Evolutionary conservation across 139 green algal genomes (phyloP).

Genomic region (Coccomyxa sp.): DNA sequence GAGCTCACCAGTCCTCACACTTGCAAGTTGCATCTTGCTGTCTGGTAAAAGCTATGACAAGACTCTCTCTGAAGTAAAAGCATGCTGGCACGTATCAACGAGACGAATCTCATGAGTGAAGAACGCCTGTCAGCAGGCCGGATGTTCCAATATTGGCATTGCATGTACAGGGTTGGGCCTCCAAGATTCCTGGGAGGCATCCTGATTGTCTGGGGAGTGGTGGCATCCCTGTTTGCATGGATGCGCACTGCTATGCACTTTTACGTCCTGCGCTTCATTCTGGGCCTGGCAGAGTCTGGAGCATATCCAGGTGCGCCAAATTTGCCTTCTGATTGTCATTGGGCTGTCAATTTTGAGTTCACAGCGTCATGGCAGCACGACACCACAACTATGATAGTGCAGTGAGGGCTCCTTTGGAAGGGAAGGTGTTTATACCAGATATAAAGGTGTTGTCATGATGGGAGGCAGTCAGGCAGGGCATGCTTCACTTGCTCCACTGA

Average conservation of each 20-base stretch:
- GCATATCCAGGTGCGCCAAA: conserved; percentile 21
- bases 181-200: conserved; percentile 7
- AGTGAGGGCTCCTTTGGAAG: too few relatives aligned
- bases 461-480: too few relatives aligned
- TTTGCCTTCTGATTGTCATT: too few relatives aligned
- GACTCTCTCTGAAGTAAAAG: too few relatives aligned
- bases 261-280: conserved; percentile 21
- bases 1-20: too few relatives aligned
- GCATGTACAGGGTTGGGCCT: conserved; percentile 6
- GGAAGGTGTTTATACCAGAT: too few relatives aligned
- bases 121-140: neutral
- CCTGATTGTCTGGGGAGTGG: conserved; percentile 14
- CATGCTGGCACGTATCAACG: neutral
- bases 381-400: too few relatives aligned
- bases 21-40: neutral
- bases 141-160: too few relatives aligned
- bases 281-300: conserved; percentile 15
- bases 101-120: neutral
- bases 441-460: too few relatives aligned
- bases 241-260: conserved; percentile 12
- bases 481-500: too few relatives aligned
- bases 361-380: too few relatives aligned
- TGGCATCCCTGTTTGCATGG: conserved; percentile 10
- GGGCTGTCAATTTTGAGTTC: too few relatives aligned
- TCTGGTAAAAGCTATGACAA: neutral